Percentiles rank a stretch among this genome's conserved stretches.
phyloP scores from a whole-genome alignment of 169 alveolate genomes.

The Cryptosporidium viatorum region DNA sequence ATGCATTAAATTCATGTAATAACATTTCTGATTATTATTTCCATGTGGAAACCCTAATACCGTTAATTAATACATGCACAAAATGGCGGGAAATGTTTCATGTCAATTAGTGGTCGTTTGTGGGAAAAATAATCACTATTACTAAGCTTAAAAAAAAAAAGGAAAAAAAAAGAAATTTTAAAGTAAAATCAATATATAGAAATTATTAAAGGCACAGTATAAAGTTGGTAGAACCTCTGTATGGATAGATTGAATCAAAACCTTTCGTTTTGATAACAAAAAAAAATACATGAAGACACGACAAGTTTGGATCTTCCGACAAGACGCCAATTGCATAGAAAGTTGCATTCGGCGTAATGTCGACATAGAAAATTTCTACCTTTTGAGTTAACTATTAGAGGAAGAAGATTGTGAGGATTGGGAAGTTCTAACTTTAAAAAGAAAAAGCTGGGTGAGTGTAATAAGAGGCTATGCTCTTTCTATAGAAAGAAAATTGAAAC shows the following conservation, averaged over 20 bases:
- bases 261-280: not conserved
- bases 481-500: constrained; percentile 7
- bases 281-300: constrained; percentile 65
- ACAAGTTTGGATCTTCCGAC: constrained; percentile 76
- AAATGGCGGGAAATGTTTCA: not conserved
- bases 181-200: not conserved
- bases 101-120: constrained; percentile 12
- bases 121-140: not conserved
- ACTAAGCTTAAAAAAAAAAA: not conserved
- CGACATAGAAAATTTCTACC: constrained; percentile 51
- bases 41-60: not conserved
- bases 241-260: not conserved
- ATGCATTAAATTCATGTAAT: not conserved
- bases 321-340: constrained; percentile 73
- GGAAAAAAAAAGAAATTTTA: not conserved
- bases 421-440: constrained; percentile 10
- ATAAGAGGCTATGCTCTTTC: constrained; percentile 38
- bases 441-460: not conserved
- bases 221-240: not conserved
- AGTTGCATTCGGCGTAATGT: constrained; percentile 75
- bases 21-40: not conserved
- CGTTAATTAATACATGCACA: not conserved
- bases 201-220: not conserved
- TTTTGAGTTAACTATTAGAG: constrained; percentile 32
- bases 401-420: constrained; percentile 48